Conservation (phyloP, 2,329 filamentous ascomycete genomes). For the Harringtonia lauricola region DNA sequence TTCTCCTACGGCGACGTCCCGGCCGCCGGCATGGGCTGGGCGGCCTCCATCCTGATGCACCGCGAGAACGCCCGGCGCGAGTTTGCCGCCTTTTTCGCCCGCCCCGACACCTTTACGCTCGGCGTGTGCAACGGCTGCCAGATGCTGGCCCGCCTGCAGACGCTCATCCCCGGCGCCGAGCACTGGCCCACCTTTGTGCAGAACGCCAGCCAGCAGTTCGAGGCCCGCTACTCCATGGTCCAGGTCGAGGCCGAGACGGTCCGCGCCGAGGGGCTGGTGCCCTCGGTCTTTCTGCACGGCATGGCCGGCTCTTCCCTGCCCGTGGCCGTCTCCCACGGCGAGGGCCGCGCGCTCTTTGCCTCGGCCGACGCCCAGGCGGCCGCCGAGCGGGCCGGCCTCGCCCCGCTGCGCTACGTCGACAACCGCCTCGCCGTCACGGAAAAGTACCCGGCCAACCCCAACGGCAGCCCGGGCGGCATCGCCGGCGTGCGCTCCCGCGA, state of each 20-base stretch:
- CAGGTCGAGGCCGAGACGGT: slow-evolving; percentile 51
- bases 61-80: slow-evolving; percentile 56
- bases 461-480: slow-evolving; percentile 72
- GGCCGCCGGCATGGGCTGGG: slow-evolving; percentile 94
- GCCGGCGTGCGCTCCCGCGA: slow-evolving; percentile 68
- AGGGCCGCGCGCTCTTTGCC: slow-evolving; percentile 68
- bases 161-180: slow-evolving; percentile 73
- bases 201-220: slow-evolving; percentile 81
- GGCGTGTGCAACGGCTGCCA: slow-evolving; percentile 98
- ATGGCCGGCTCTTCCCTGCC: slow-evolving; percentile 77
- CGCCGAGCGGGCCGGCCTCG: slow-evolving; percentile 56
- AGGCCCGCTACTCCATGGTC: slow-evolving; percentile 76
- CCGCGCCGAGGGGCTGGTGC: slow-evolving; percentile 21
- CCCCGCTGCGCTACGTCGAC: slow-evolving; percentile 76
- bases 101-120: slow-evolving; percentile 81
- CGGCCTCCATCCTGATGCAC: slow-evolving; percentile 84
- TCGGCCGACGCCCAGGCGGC: slow-evolving; percentile 37
- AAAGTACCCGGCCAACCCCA: slow-evolving; percentile 78
- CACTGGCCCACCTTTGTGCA: slow-evolving; percentile 80
- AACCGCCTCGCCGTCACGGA: slow-evolving; percentile 68
- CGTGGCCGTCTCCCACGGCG: slow-evolving; percentile 82
- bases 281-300: slow-evolving; percentile 80
- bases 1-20: slow-evolving; percentile 78
- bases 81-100: slow-evolving; percentile 76
- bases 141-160: slow-evolving; percentile 75